phyloP scores from a whole-genome alignment of 2,329 filamentous ascomycete species.

The Fusarium coicis region DNA sequence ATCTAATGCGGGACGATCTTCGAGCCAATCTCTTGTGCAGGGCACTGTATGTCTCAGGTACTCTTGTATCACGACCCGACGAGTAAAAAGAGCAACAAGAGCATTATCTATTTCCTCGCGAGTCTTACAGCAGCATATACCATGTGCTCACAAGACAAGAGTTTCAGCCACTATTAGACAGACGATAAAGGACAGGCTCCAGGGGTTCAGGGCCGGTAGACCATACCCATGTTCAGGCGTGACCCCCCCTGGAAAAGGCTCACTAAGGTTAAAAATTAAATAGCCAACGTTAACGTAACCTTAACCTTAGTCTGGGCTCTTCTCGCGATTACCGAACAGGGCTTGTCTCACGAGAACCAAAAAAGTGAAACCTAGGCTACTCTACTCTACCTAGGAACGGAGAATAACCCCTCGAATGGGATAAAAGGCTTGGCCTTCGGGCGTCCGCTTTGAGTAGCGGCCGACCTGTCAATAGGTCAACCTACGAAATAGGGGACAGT shows the following conservation, averaged over 20 bases:
- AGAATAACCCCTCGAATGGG: constrained; percentile 28
- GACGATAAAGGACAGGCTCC: neutral
- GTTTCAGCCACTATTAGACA: neutral
- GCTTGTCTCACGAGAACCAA: constrained; percentile 20
- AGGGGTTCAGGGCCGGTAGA: constrained; percentile 3
- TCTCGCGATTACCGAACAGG: constrained; percentile 25
- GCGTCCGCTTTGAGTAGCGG: constrained; percentile 2
- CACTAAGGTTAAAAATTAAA: constrained; percentile 16
- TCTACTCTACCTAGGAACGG: constrained; percentile 1
- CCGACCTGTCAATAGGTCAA: neutral
- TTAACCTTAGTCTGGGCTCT: neutral
- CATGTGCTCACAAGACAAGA: neutral
- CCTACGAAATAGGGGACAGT: constrained; percentile 2
- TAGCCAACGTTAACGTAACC: constrained; percentile 2
- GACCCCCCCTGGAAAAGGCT: neutral
- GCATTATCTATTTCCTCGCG: neutral
- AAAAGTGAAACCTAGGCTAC: constrained; percentile 8
- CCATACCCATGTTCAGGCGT: neutral
- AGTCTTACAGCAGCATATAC: neutral
- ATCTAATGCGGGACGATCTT: constrained; percentile 6
- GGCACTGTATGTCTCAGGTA: constrained; percentile 6
- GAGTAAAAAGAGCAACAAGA: neutral
- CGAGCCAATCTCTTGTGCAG: constrained; percentile 7
- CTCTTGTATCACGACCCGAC: neutral
- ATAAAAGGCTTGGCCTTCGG: neutral